These are phyloP conservation scores for Sclerotinia subarctica DNA, from an alignment of 2,329 filamentous ascomycete species.

Conservation along the genomic window DNA sequence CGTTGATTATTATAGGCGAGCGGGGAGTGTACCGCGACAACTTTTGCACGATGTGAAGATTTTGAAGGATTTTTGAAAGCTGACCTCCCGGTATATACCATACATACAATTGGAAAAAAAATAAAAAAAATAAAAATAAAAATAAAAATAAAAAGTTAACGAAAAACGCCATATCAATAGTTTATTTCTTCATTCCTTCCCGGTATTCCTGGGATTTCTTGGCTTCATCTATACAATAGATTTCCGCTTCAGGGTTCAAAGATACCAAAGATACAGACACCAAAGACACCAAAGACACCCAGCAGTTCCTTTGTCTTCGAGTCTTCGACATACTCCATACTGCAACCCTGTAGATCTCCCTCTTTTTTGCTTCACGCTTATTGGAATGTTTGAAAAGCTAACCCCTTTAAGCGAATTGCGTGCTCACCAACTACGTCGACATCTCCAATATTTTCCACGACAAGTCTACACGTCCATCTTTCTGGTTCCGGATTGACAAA, in stretches of 20 bases:
- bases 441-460: background rate
- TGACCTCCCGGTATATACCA: too few species aligned
- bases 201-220: background rate
- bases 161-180: background rate
- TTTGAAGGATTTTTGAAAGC: background rate
- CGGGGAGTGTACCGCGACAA: too few species aligned
- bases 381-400: background rate
- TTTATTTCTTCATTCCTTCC: background rate
- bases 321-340: background rate
- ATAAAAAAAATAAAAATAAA: too few species aligned
- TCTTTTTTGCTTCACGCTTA: background rate
- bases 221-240: background rate
- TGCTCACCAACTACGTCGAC: conserved; percentile 10
- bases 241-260: background rate
- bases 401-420: conserved; percentile 10
- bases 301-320: conserved; percentile 2
- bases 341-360: background rate
- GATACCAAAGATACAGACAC: too few species aligned
- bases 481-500: background rate
- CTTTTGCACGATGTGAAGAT: background rate
- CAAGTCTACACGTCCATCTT: background rate
- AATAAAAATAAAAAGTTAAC: too few species aligned
- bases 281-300: too few species aligned
- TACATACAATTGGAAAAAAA: too few species aligned
- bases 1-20: too few species aligned